phyloP scores from a whole-genome alignment of 306 rosid species.

The Pyrus communis region DNA sequence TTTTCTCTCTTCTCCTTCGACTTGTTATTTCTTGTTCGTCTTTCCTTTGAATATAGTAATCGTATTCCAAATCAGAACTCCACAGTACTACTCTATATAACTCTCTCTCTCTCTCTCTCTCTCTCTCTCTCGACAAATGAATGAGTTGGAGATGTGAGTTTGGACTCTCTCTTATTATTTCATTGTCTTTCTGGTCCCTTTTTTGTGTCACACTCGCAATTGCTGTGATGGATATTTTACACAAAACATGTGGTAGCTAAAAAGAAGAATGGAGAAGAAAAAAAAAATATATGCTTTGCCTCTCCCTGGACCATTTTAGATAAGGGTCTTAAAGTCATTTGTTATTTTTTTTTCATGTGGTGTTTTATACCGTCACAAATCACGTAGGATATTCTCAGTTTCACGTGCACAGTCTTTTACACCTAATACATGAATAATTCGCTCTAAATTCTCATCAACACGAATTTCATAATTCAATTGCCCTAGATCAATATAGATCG shows the following conservation, averaged over 20 bases:
- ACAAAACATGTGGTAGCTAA: conserved; percentile 35
- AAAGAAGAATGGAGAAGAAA: background rate
- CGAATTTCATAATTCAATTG: background rate
- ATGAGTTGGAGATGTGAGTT: background rate
- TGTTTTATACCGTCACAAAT: background rate
- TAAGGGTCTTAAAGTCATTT: background rate
- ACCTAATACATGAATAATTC: background rate
- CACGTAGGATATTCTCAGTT: background rate
- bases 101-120: conserved; percentile 2
- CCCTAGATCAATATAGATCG: too few relatives aligned
- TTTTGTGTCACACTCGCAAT: conserved; percentile 5
- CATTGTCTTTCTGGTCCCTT: conserved; percentile 25
- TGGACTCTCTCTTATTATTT: conserved; percentile 3
- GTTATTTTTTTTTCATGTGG: background rate
- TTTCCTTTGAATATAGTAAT: background rate
- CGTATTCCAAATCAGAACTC: conserved; percentile 11
- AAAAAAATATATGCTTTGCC: background rate
- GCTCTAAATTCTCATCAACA: too few relatives aligned
- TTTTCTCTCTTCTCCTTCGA: conserved; percentile 21
- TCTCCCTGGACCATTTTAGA: background rate
- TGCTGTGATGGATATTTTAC: conserved; percentile 34
- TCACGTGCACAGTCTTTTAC: background rate
- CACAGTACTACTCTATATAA: conserved; percentile 23
- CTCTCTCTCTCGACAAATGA: background rate
- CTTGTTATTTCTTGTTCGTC: conserved; percentile 24